phyloP scores from a whole-genome alignment of 208 protist species.

The Wallacemonas sp. region DNA sequence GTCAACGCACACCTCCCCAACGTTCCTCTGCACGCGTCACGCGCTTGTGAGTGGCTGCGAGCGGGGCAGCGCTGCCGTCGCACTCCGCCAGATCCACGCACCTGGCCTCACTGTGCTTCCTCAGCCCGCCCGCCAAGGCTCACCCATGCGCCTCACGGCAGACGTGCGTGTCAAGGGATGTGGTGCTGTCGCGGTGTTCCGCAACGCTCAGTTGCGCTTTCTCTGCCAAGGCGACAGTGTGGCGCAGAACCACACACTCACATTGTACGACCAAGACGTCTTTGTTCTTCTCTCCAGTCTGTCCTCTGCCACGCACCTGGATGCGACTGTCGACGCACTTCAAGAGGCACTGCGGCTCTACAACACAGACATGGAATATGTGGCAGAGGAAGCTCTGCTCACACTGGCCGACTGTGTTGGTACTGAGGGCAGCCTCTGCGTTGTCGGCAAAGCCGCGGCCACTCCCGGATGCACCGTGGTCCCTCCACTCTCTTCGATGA shows the following conservation, averaged over 20 bases:
- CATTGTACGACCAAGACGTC: conserved; percentile 51
- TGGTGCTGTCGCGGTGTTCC: conserved; percentile 56
- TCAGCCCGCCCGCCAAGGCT: conserved; percentile 12
- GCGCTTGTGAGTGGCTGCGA: conserved; percentile 21
- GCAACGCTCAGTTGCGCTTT: conserved; percentile 47
- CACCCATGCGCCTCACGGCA: conserved; percentile 22
- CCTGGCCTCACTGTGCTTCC: neutral
- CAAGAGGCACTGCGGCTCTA: conserved; percentile 13
- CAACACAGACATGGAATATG: conserved; percentile 69
- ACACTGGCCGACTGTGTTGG: conserved; percentile 37
- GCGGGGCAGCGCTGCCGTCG: conserved; percentile 41
- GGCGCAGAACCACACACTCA: conserved; percentile 50
- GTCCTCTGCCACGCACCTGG: neutral
- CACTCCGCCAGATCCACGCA: conserved; percentile 15
- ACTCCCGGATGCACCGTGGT: neutral
- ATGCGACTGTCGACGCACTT: conserved; percentile 29
- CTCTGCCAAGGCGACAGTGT: conserved; percentile 57
- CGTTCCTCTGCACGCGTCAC: conserved; percentile 55
- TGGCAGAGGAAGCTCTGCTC: conserved; percentile 80
- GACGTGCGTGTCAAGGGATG: conserved; percentile 46
- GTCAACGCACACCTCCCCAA: conserved; percentile 34
- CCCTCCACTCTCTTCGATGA: conserved; percentile 2
- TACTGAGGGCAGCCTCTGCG: conserved; percentile 12
- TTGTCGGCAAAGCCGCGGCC: conserved; percentile 7
- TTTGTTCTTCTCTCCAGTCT: conserved; percentile 58